Evolutionary conservation across 2,329 filamentous ascomycete species (phyloP).

Genomic region (Talaromyces islandicus): DNA sequence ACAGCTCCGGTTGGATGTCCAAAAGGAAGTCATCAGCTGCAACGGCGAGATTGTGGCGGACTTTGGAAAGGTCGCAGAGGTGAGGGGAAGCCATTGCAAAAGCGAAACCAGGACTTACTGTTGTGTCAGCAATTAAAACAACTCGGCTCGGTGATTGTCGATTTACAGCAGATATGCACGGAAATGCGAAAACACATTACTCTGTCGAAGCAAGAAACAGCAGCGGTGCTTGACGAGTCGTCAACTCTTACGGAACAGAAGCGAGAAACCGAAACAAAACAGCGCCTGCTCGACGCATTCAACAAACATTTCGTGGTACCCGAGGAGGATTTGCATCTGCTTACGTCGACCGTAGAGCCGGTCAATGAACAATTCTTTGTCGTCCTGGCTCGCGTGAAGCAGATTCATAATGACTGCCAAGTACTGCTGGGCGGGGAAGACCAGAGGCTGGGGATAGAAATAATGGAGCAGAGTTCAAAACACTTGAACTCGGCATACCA

Average conservation of each 20-base stretch:
- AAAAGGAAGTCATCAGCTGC: slow-evolving; percentile 87
- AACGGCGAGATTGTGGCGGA: slow-evolving; percentile 85
- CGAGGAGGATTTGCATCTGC: slow-evolving; percentile 67
- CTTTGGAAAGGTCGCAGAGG: slow-evolving; percentile 84
- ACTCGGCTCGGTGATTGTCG: slow-evolving; percentile 72
- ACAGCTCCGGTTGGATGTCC: slow-evolving; percentile 72
- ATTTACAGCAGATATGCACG: slow-evolving; percentile 71
- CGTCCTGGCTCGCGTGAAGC: slow-evolving; percentile 71
- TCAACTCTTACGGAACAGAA: slow-evolving; percentile 66
- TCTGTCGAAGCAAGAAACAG: slow-evolving; percentile 68
- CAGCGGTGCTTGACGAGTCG: slow-evolving; percentile 70
- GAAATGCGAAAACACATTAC: slow-evolving; percentile 74
- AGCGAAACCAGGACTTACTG: slow-evolving; percentile 11
- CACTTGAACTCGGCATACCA: slow-evolving; percentile 86
- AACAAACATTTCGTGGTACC: slow-evolving; percentile 77
- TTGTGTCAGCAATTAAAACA: slow-evolving; percentile 68
- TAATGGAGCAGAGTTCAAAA: slow-evolving; percentile 86
- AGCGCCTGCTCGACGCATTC: slow-evolving; percentile 71
- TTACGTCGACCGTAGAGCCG: slow-evolving; percentile 74
- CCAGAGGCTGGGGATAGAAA: slow-evolving; percentile 77
- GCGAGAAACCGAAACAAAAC: slow-evolving; percentile 69
- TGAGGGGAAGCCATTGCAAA: slow-evolving; percentile 34
- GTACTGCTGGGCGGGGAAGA: slow-evolving; percentile 84
- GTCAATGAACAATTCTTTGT: slow-evolving; percentile 82
- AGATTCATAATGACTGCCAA: slow-evolving; percentile 82